Evolutionary conservation across 1,284 basidiomycete species (phyloP).

Genomic region (Ceratobasidium papillatum): DNA sequence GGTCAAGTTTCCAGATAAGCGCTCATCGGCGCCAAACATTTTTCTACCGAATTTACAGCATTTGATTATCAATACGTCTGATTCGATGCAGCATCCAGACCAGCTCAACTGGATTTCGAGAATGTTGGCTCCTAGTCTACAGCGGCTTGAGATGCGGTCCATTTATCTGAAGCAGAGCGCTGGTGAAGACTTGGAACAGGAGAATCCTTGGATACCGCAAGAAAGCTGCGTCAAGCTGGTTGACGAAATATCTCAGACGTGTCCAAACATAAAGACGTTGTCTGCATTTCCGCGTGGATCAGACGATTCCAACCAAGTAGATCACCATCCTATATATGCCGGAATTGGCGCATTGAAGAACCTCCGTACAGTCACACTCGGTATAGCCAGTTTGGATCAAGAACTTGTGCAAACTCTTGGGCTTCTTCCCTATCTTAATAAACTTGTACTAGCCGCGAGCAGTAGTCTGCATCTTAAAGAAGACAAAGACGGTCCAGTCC

Average conservation of each 20-base stretch:
- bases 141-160: neutral
- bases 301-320: no score
- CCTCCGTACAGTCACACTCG: neutral
- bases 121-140: neutral
- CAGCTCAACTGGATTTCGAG: neutral
- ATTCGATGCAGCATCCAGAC: neutral
- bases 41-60: conserved; percentile 13
- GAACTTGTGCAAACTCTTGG: neutral
- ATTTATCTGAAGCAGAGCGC: neutral
- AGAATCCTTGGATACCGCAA: neutral
- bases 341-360: neutral
- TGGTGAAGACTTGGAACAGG: neutral
- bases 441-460: neutral
- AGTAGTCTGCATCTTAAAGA: no score
- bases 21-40: neutral
- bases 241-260: neutral
- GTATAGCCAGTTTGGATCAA: neutral
- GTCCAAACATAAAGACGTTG: neutral
- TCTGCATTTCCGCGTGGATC: neutral
- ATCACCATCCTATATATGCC: neutral
- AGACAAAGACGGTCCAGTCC: neutral
- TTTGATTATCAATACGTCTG: neutral
- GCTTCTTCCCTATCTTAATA: neutral
- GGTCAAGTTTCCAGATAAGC: neutral
- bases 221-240: neutral